A percentile compares a stretch with the other conserved stretches of the same genome.
Evolutionary conservation across 2,329 filamentous ascomycete genomes (phyloP).

Genomic region (Penicillium sp.): DNA sequence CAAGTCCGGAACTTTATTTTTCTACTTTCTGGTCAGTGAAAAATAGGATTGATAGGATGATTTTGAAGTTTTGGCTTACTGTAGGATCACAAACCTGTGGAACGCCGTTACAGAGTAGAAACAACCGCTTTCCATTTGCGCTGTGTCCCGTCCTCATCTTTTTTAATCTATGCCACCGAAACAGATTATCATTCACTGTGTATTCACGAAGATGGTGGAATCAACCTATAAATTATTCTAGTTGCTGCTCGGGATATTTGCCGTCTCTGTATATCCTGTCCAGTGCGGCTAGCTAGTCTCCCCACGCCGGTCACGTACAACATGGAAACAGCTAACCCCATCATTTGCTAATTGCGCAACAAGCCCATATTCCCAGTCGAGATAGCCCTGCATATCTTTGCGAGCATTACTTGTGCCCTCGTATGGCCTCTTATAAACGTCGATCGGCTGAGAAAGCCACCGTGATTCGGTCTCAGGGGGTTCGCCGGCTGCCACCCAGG

Average conservation of each 20-base stretch:
- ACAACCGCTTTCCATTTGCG: no score
- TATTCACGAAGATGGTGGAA: not conserved
- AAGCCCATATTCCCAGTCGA: conserved; percentile 45
- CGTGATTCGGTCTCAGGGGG: conserved; percentile 34
- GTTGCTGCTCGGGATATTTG: not conserved
- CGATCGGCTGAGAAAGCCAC: conserved; percentile 40
- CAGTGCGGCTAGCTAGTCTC: not conserved
- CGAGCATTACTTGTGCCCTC: conserved; percentile 39
- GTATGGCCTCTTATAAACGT: conserved; percentile 43
- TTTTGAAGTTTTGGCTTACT: no score
- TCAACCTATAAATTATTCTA: not conserved
- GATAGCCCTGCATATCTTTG: conserved; percentile 41
- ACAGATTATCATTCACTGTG: no score
- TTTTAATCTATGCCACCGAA: no score
- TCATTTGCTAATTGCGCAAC: conserved; percentile 39
- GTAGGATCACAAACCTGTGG: no score
- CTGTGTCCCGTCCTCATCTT: no score
- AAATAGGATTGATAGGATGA: not conserved
- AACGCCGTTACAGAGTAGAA: no score
- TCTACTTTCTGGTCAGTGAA: not conserved
- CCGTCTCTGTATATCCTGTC: not conserved
- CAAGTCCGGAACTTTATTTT: not conserved
- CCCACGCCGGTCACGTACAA: conserved; percentile 21
- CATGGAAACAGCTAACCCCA: conserved; percentile 36
- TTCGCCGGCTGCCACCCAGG: conserved; percentile 33